Base-by-base conservation (phyloP, 805 yeast species). In the Metschnikowia gelsemii region DNA sequence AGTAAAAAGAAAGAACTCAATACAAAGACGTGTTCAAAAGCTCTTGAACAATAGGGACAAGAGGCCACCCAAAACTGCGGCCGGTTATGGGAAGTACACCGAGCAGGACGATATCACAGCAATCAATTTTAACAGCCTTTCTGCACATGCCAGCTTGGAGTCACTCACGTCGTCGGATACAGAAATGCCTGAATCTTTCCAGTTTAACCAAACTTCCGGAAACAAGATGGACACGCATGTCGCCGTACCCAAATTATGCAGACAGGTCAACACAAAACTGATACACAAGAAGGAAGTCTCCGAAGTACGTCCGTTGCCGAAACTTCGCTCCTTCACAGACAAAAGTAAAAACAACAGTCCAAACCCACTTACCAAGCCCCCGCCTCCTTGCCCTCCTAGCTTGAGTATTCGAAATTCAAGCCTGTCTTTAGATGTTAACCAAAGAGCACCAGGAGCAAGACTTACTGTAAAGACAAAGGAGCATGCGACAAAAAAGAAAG, bases 51-150 rank as follows among this genome's bases (percentile, higher is more conserved):
- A 70, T 51, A 61, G 58, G 46, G 60, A 61, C 38, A 64, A 55
- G 27, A 49, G 55, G n/a, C 56, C 75, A 4, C 75, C 76, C 9
- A 82, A 77, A 52, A 80, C 91, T 0, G 96, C 96, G 0, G 61
- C 71, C 4, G 96, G 96, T 0, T 88, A 89, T 60, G 96, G 96
- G 6, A 78, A 79, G 57, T 86, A 75, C 56, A 80, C 90, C 0
- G 82, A 74, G 35, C 48, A 49, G 24, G 60, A 54, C 8, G 56
- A 52, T 27, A 46, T 52, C 16, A 29, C 42, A 5, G 56, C 56
- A 21, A 50, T 47, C 32, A 57, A 56, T 36, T 68, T 58, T 33
- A 64, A 42, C 13, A 48, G 44, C 27, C 54, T 50, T 29, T 18
- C 62, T 43, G 38, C 47, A 55, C 20, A 53, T 56, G 17, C 55